These are phyloP conservation scores for Pleurotus salmoneostramineus DNA, from an alignment of 768 basidiomycete species.

Conservation along the genomic window DNA sequence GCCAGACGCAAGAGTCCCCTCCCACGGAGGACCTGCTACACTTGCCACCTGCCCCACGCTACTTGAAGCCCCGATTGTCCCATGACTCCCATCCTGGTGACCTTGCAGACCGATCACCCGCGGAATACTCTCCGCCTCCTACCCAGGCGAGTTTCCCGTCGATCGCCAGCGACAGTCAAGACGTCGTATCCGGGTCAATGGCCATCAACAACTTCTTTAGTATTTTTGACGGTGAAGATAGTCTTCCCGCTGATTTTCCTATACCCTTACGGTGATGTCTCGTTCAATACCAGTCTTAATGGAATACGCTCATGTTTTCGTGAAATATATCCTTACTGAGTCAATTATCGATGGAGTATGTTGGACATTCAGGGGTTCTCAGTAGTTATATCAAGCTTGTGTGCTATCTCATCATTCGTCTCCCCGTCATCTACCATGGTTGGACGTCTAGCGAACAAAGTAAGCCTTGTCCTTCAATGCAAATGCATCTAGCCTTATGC, in stretches of 20 bases:
- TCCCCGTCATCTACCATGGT: slow-evolving; percentile 37
- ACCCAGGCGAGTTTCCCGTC: not conserved
- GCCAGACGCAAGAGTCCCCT: no score
- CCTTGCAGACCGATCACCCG: slow-evolving; percentile 6
- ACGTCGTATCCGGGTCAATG: slow-evolving; percentile 25
- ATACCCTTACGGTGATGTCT: slow-evolving; percentile 2
- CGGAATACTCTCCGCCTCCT: not conserved
- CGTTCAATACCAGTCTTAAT: not conserved
- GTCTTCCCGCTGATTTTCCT: slow-evolving; percentile 33
- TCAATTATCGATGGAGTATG: no score
- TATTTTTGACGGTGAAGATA: slow-evolving; percentile 37
- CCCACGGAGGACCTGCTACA: no score
- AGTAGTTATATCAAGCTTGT: slow-evolving; percentile 11
- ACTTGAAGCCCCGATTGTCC: no score
- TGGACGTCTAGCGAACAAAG: slow-evolving; percentile 68
- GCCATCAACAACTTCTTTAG: slow-evolving; percentile 37
- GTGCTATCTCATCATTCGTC: slow-evolving; percentile 7
- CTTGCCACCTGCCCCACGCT: no score
- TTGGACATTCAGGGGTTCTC: not conserved
- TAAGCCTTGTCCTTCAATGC: slow-evolving; percentile 18
- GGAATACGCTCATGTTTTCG: not conserved
- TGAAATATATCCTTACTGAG: not conserved
- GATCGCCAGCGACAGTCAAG: not conserved
- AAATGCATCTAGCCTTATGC: slow-evolving; percentile 5
- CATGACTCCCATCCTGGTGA: slow-evolving; percentile 4